These are phyloP conservation scores for Chaetomium sp. DNA, from an alignment of 2,329 filamentous ascomycete genomes.

Conservation along the genomic window DNA sequence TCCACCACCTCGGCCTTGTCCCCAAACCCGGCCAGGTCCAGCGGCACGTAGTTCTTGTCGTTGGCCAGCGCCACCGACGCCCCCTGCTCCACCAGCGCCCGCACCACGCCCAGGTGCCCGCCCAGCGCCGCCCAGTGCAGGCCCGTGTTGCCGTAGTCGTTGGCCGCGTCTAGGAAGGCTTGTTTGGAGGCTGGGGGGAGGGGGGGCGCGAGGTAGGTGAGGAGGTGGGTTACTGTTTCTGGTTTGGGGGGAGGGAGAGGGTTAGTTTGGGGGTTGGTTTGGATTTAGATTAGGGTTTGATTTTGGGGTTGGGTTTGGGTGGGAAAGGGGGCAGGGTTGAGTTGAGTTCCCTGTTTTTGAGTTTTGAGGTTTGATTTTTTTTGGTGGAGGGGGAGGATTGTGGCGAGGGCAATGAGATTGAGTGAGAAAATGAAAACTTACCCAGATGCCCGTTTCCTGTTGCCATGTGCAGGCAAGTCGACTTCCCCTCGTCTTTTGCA, in stretches of 20 bases:
- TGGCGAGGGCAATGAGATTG: neutral
- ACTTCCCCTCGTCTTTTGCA: slow-evolving; percentile 73
- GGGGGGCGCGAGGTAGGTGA: slow-evolving; percentile 47
- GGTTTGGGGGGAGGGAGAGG: neutral
- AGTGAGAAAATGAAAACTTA: slow-evolving; percentile 44
- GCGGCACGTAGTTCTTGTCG: slow-evolving; percentile 77
- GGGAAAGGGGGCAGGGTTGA: neutral
- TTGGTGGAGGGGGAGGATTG: neutral
- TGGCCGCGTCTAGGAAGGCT: slow-evolving; percentile 67
- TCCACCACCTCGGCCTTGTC: slow-evolving; percentile 67
- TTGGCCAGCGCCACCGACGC: slow-evolving; percentile 80
- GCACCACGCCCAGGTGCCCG: slow-evolving; percentile 79
- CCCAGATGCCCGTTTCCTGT: slow-evolving; percentile 85
- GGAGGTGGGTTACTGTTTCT: slow-evolving; percentile 51
- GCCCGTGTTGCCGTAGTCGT: slow-evolving; percentile 84
- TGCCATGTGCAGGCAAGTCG: slow-evolving; percentile 88
- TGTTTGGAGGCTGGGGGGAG: slow-evolving; percentile 41
- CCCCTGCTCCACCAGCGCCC: slow-evolving; percentile 72
- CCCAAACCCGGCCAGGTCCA: slow-evolving; percentile 72
- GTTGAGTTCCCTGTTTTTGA: neutral
- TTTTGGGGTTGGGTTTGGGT: neutral
- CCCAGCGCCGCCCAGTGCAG: slow-evolving; percentile 94
- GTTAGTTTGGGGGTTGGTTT: neutral
- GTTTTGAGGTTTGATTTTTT: slow-evolving; percentile 4
- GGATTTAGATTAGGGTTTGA: too few relatives aligned